These are phyloP conservation scores for Huntiella omanensis DNA, from an alignment of 2,329 filamentous ascomycete species.

Conservation along the genomic window DNA sequence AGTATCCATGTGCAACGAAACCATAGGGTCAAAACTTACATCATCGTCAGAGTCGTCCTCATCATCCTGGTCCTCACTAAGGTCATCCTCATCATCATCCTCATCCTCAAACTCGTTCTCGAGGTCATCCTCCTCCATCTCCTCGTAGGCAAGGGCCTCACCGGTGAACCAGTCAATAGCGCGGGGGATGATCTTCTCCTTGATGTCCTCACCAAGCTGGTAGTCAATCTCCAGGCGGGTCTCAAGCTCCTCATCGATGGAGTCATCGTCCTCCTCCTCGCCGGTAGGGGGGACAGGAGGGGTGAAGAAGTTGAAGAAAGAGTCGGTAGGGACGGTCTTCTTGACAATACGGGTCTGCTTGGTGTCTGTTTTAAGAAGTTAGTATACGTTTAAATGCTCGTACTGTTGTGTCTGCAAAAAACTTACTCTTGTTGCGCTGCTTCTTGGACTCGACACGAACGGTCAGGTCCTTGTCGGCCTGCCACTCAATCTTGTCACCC, in stretches of 20 bases:
- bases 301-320: constrained; percentile 98
- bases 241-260: constrained; percentile 79
- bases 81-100: constrained; percentile 78
- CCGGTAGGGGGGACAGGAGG: constrained; percentile 72
- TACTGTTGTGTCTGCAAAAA: neutral
- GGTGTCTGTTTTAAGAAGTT: constrained; percentile 44
- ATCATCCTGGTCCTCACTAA: constrained; percentile 66
- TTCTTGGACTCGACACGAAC: constrained; percentile 97
- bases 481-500: constrained; percentile 96
- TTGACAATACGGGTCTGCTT: constrained; percentile 98
- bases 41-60: constrained; percentile 67
- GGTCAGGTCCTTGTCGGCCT: constrained; percentile 78
- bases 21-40: constrained; percentile 27
- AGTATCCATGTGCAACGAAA: constrained; percentile 1
- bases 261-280: constrained; percentile 49
- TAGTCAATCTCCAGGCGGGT: constrained; percentile 96
- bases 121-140: constrained; percentile 65
- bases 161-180: constrained; percentile 99
- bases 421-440: constrained; percentile 95
- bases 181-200: constrained; percentile 97
- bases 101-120: constrained; percentile 80
- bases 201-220: constrained; percentile 97
- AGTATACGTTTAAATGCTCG: neutral
- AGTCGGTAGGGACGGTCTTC: constrained; percentile 96
- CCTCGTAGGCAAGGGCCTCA: constrained; percentile 91